Percentiles rank a stretch among this genome's conserved stretches.
phyloP scores from a whole-genome alignment of 148 eudicot species.

The Dysphania ambrosioides region DNA sequence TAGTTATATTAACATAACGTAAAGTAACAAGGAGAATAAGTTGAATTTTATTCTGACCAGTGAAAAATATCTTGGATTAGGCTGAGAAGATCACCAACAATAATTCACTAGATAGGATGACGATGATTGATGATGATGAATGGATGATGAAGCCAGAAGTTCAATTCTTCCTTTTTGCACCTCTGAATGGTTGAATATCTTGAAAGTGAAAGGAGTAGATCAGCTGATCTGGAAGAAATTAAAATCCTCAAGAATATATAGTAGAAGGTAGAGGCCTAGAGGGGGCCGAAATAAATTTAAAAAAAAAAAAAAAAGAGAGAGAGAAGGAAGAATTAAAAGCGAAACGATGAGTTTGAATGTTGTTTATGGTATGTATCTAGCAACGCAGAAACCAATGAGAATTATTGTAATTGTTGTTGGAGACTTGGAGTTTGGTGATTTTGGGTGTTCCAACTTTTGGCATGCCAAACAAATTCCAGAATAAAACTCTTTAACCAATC shows the following conservation, averaged over 20 bases:
- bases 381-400: constrained; percentile 54
- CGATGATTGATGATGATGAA: neutral
- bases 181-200: constrained; percentile 9
- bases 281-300: no score
- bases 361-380: neutral
- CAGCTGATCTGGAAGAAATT: constrained; percentile 10
- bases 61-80: neutral
- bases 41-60: neutral
- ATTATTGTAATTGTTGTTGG: constrained; percentile 25
- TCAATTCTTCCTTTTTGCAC: neutral
- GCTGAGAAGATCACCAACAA: neutral
- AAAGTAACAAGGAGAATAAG: neutral
- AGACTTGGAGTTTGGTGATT: constrained; percentile 28
- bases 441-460: constrained; percentile 29
- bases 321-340: neutral
- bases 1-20: neutral
- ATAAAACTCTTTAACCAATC: constrained; percentile 36
- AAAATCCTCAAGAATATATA: constrained; percentile 13
- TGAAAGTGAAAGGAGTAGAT: constrained; percentile 22
- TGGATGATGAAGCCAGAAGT: neutral
- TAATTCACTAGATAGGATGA: neutral
- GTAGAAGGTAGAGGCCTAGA: neutral
- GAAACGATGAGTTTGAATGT: neutral
- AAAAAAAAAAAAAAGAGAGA: neutral
- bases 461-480: constrained; percentile 62